Conservation (phyloP, 352 stramenopile genomes). For the Blastocystis sp. region DNA sequence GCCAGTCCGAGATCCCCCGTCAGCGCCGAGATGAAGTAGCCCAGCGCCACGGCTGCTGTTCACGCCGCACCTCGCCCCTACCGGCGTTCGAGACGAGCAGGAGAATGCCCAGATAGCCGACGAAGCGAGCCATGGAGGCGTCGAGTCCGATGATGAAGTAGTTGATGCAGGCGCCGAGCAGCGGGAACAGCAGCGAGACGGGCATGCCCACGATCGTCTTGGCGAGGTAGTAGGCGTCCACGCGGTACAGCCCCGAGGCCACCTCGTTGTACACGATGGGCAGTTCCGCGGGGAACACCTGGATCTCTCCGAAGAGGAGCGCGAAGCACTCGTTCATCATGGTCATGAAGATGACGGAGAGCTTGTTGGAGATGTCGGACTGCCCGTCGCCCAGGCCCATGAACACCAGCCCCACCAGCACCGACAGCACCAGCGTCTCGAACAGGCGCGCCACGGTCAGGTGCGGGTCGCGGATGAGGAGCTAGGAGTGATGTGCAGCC, state of each 20-base stretch:
- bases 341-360: conserved; percentile 62
- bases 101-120: conserved; percentile 64
- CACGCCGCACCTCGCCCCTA: not conserved
- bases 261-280: conserved; percentile 66
- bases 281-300: conserved; percentile 59
- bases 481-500: too few relatives aligned
- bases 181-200: conserved; percentile 47
- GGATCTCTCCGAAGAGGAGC: conserved; percentile 62
- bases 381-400: conserved; percentile 9
- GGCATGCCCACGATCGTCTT: conserved; percentile 61
- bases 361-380: conserved; percentile 49
- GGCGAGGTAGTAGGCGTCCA: conserved; percentile 65
- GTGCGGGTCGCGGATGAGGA: conserved; percentile 24
- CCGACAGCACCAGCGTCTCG: conserved; percentile 48
- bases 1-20: conserved; percentile 48
- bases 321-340: conserved; percentile 67
- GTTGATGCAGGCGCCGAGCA: conserved; percentile 38
- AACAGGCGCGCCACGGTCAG: conserved; percentile 56
- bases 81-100: conserved; percentile 57
- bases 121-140: not conserved
- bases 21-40: conserved; percentile 60
- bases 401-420: conserved; percentile 61
- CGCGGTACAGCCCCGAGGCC: conserved; percentile 59
- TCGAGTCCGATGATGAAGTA: conserved; percentile 68
- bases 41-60: conserved; percentile 51